Evolutionary conservation across 2,329 filamentous ascomycete genomes (phyloP).

Genomic region (Exophiala dermatitidis): DNA sequence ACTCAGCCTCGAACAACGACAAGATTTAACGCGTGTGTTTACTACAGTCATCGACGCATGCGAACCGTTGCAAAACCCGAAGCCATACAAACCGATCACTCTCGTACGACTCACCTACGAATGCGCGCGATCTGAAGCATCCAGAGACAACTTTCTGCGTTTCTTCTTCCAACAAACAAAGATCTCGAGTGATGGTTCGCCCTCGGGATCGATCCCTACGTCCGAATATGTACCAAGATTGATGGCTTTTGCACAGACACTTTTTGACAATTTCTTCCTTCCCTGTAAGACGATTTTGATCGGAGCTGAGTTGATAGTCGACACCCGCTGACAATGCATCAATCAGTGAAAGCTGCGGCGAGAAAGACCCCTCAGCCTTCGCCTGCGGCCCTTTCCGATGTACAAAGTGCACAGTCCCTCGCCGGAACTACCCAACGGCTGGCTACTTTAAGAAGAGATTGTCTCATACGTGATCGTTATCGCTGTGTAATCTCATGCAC

Average conservation of each 20-base stretch:
- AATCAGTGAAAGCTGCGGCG: conserved; percentile 20
- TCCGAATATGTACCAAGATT: conserved; percentile 6
- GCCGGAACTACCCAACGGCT: conserved; percentile 17
- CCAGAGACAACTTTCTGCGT: conserved; percentile 12
- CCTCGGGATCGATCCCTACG: not conserved
- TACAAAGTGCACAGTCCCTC: conserved; percentile 5
- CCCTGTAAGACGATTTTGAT: conserved; percentile 15
- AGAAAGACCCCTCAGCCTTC: conserved; percentile 19
- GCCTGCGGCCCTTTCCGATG: conserved; percentile 17
- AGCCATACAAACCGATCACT: conserved; percentile 24
- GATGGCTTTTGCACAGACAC: conserved; percentile 17
- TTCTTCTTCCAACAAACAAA: conserved; percentile 14
- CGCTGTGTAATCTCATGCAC: conserved; percentile 20
- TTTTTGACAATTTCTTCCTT: conserved; percentile 23
- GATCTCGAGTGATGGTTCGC: conserved; percentile 8
- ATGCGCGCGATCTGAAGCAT: conserved; percentile 17
- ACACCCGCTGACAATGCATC: conserved; percentile 8
- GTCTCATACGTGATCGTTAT: conserved; percentile 23
- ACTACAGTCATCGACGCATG: conserved; percentile 18
- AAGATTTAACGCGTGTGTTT: conserved; percentile 14
- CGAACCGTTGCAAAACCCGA: conserved; percentile 22
- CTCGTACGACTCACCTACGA: conserved; percentile 25
- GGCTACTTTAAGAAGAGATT: conserved; percentile 20
- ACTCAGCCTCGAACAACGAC: conserved; percentile 15
- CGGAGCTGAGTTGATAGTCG: not conserved